Percentiles rank a stretch among this genome's conserved stretches.
Conservation (phyloP, 2,329 filamentous ascomycete species). For the Bipolaris victoriae region DNA sequence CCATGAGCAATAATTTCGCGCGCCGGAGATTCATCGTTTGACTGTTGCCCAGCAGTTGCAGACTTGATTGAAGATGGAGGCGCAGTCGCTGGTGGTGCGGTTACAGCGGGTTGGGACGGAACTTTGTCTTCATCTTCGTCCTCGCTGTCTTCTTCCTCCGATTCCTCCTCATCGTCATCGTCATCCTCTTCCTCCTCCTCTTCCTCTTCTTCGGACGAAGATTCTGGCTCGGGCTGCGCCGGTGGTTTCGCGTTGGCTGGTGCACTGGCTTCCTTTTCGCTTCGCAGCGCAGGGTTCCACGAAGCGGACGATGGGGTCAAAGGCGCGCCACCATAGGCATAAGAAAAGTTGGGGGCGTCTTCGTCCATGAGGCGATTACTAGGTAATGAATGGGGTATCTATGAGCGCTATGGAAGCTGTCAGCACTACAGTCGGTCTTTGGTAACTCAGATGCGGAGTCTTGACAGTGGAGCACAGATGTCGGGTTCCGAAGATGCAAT, state of each 20-base stretch:
- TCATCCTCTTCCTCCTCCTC: slow-evolving; percentile 12
- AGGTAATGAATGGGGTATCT: slow-evolving; percentile 41
- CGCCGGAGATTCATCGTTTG: slow-evolving; percentile 13
- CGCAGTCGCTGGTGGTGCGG: slow-evolving; percentile 2
- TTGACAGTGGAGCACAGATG: slow-evolving; percentile 16
- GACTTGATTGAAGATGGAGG: slow-evolving; percentile 13
- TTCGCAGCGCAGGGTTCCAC: slow-evolving; percentile 64
- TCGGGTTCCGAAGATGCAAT: background rate
- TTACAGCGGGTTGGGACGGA: slow-evolving; percentile 11
- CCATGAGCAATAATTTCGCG: slow-evolving; percentile 36
- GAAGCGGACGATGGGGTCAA: slow-evolving; percentile 39
- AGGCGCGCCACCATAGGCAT: slow-evolving; percentile 43
- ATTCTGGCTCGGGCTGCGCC: slow-evolving; percentile 22
- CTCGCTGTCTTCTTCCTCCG: slow-evolving; percentile 22
- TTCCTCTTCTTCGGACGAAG: slow-evolving; percentile 27
- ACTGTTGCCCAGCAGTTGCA: slow-evolving; percentile 9
- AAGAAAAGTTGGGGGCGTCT: slow-evolving; percentile 49
- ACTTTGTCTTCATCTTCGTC: slow-evolving; percentile 15
- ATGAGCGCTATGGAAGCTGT: slow-evolving; percentile 38
- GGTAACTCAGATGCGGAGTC: slow-evolving; percentile 8
- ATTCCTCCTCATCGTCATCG: slow-evolving; percentile 19
- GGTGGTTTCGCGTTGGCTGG: slow-evolving; percentile 16
- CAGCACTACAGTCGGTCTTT: slow-evolving; percentile 28
- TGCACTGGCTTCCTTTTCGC: slow-evolving; percentile 43
- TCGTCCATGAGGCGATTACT: slow-evolving; percentile 45